phyloP scores from a whole-genome alignment of 306 rosid genomes.

The Neltuma alba region DNA sequence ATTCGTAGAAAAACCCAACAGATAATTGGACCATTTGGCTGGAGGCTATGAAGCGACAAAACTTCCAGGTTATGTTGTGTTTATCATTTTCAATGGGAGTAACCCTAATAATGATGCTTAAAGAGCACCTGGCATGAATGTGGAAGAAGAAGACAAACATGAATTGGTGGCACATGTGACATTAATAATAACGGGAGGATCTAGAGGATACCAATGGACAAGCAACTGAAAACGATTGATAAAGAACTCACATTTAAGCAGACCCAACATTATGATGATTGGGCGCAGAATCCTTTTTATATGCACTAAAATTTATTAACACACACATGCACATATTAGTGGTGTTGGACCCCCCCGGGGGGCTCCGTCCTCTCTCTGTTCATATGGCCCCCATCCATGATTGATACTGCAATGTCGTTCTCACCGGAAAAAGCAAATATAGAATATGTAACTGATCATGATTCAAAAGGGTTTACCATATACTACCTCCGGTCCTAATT shows the following conservation, averaged over 20 bases:
- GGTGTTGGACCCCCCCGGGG: background rate
- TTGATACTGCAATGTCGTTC: background rate
- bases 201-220: background rate
- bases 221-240: slow-evolving; percentile 9
- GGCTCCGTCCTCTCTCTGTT: background rate
- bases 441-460: too few relatives aligned
- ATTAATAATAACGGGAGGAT: background rate
- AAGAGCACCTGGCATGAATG: background rate
- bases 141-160: background rate
- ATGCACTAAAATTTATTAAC: background rate
- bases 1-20: too few relatives aligned
- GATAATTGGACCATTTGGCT: too few relatives aligned
- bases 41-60: too few relatives aligned
- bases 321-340: background rate
- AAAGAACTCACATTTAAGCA: background rate
- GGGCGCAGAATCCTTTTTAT: background rate
- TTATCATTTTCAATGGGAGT: background rate
- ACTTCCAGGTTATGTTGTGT: background rate
- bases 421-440: background rate
- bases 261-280: background rate
- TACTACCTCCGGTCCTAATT: too few relatives aligned
- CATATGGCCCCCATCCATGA: slow-evolving; percentile 7
- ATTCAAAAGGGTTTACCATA: background rate
- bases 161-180: background rate
- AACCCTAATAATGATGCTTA: background rate